Evolutionary conservation across 2,329 filamentous ascomycete genomes (phyloP), one percentile per base, ranked within the genome.

Genomic region (Diaporthe citrichinensis): DNA sequence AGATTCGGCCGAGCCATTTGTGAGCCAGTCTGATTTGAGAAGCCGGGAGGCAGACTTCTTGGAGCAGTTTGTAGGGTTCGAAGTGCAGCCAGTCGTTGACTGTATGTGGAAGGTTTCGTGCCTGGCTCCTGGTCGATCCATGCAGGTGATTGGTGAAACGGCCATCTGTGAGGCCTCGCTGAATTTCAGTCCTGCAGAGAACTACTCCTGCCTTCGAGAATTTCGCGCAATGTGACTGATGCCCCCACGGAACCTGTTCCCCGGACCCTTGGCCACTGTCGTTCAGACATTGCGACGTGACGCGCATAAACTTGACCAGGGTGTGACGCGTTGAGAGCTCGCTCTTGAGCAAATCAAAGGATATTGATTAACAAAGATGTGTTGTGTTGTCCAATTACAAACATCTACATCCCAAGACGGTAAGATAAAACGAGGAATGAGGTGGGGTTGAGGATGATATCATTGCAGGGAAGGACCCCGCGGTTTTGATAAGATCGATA

Each of bases 391-490:
- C 28, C 34, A 65, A 65, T 65, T 23, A 20, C 25, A 46, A 49
- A 46, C 49, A 23, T 34, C 49, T 5, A 34, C 39, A 39, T 31
- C 59, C 25, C 23, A 39, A 44, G 36, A 62, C n/a, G 59, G 25
- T 14, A 46, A 46, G 59, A 25, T 20, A n/a, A 6, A 53, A 15
- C 44, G 15, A 34, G 28, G n/a, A 10, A 12, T 53, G 46, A 12
- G 3, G 46, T 68, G 65, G 65, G 46, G 65, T 41, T 10, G n/a
- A 39, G 2, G n/a, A 69, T 69, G 65, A 69, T 69, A 69, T 55
- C 65, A 69, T 55, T 53, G 49, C 49, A 41, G 34, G 49, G 65
- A 31, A 55, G 14, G 17, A 23, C 65, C 49, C 65, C 65, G 65
- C 65, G 34, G 15, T 6, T 0, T 2, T 7, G 49, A 69, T 69